phyloP scores from a whole-genome alignment of 306 rosid genomes.

The Cicer yamashitae region DNA sequence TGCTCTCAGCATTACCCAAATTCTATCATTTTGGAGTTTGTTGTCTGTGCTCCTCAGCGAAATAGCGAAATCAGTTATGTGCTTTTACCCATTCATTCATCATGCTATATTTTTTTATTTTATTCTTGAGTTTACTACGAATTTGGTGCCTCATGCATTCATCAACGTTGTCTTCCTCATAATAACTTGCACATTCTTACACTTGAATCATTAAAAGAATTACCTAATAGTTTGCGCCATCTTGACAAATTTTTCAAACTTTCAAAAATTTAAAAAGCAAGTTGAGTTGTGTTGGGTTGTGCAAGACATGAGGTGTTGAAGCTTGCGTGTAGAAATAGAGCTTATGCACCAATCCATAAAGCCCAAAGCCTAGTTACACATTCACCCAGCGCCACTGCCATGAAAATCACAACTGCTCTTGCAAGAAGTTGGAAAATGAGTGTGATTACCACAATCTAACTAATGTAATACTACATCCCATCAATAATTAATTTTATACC shows the following conservation, averaged over 20 bases:
- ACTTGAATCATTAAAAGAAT: constrained; percentile 2
- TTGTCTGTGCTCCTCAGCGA: constrained; percentile 26
- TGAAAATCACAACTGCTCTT: not conserved
- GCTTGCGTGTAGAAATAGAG: not conserved
- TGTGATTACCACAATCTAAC: no score
- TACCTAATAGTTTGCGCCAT: not conserved
- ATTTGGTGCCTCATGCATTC: not conserved
- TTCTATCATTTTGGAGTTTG: constrained; percentile 49
- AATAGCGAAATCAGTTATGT: constrained; percentile 33
- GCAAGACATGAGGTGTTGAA: not conserved
- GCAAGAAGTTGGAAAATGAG: not conserved
- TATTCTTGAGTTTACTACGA: not conserved
- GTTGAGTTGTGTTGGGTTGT: not conserved
- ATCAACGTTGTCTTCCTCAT: constrained; percentile 7
- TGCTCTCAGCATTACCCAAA: constrained; percentile 48
- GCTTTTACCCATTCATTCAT: constrained; percentile 15
- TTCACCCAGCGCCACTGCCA: not conserved
- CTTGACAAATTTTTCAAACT: not conserved
- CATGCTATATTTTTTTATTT: constrained; percentile 22
- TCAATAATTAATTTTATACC: no score
- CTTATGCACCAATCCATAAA: not conserved
- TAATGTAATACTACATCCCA: no score
- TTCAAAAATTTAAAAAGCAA: not conserved
- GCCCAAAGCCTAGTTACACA: no score
- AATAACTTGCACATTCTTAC: not conserved